These are phyloP conservation scores for Spergularia bocconei DNA, from an alignment of 148 eudicot species.

Conservation along the genomic window DNA sequence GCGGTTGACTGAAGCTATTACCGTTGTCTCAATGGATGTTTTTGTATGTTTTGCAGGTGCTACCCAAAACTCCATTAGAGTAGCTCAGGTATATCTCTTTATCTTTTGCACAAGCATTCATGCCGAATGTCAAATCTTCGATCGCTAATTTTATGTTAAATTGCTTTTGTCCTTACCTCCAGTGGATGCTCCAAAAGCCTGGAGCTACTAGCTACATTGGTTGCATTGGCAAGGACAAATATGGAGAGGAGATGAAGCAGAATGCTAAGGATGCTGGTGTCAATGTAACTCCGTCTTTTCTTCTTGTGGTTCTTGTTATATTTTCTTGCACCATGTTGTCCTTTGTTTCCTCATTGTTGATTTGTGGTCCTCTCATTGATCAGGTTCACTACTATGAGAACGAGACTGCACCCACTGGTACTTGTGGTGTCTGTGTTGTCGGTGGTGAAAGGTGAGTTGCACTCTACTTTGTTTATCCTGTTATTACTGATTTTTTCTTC, in stretches of 20 bases:
- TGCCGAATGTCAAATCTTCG: not conserved
- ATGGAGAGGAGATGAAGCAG: constrained; percentile 89
- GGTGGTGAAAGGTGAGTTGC: constrained; percentile 88
- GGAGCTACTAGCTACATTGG: constrained; percentile 91
- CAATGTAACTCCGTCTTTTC: constrained; percentile 41
- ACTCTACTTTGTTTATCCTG: not conserved
- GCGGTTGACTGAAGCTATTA: not conserved
- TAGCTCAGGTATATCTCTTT: constrained; percentile 66
- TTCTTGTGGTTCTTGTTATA: not conserved
- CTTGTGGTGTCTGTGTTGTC: constrained; percentile 89
- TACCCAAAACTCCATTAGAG: constrained; percentile 91
- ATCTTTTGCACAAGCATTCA: not conserved
- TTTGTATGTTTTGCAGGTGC: constrained; percentile 56
- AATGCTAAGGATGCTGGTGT: constrained; percentile 72
- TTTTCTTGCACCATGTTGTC: not conserved
- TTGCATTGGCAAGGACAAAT: constrained; percentile 96
- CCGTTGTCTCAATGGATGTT: not conserved
- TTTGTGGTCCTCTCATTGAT: not conserved
- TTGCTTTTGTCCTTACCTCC: constrained; percentile 20
- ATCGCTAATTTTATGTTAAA: not conserved
- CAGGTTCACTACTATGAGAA: constrained; percentile 92
- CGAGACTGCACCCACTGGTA: constrained; percentile 82
- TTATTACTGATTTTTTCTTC: not conserved
- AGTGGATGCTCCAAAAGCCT: constrained; percentile 98
- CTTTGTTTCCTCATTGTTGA: not conserved